Evolutionary conservation across 139 green algal species (phyloP).

Genomic region (Chlorella vulgaris): DNA sequence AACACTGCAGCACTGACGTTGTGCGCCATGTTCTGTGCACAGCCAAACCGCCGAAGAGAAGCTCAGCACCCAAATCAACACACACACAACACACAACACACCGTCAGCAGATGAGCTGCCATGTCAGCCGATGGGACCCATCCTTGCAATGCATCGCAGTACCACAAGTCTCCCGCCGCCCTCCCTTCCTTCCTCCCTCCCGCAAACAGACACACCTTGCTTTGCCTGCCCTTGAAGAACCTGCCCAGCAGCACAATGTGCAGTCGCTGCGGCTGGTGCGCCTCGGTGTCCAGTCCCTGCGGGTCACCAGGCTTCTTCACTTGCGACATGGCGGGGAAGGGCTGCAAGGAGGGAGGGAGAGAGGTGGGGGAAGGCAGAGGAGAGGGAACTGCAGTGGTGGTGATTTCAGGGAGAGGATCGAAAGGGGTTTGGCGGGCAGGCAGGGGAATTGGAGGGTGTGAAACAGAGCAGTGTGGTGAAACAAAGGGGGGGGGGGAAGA

Average conservation of each 20-base stretch:
- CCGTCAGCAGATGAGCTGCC: too few relatives aligned
- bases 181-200: not conserved
- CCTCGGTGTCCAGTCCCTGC: not conserved
- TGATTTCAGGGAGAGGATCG: too few relatives aligned
- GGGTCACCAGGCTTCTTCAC: not conserved
- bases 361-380: not conserved
- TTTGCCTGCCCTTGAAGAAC: slow-evolving; percentile 36
- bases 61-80: too few relatives aligned
- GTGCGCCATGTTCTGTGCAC: too few relatives aligned
- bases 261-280: not conserved
- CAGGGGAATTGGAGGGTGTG: too few relatives aligned
- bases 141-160: not conserved
- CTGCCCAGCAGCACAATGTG: slow-evolving; percentile 35
- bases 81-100: too few relatives aligned
- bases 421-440: too few relatives aligned
- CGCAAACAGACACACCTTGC: slow-evolving; percentile 28
- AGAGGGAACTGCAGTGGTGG: not conserved
- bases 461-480: too few relatives aligned
- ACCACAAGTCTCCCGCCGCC: not conserved
- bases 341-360: not conserved
- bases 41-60: too few relatives aligned
- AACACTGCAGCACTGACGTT: too few relatives aligned
- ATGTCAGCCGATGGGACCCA: too few relatives aligned
- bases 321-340: slow-evolving; percentile 10
- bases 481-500: too few relatives aligned